Evolutionary conservation across 345 rosid genomes (phyloP).

Genomic region (Barbarea vulgaris): DNA sequence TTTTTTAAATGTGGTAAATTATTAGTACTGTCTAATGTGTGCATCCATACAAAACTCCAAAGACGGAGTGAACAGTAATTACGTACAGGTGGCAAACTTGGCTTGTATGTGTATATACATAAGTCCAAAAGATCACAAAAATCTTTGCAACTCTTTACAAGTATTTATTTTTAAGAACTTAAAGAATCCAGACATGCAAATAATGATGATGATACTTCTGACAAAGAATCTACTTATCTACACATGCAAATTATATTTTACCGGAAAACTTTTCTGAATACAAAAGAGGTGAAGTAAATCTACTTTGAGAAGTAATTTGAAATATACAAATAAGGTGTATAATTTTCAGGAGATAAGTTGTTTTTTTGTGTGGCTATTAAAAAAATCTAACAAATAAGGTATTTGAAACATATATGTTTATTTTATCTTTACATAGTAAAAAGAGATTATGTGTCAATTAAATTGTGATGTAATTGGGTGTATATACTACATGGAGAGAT

Average conservation of each 20-base stretch:
- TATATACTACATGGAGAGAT: slow-evolving; percentile 10
- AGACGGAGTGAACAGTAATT: background rate
- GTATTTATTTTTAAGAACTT: background rate
- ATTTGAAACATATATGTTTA: background rate
- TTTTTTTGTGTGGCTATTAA: background rate
- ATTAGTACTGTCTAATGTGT: background rate
- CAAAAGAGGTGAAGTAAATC: background rate
- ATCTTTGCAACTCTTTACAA: background rate
- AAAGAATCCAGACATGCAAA: background rate
- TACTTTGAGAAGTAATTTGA: background rate
- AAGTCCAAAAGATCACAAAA: background rate
- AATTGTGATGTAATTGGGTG: slow-evolving; percentile 7
- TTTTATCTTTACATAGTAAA: background rate
- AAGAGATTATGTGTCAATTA: background rate
- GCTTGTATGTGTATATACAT: background rate
- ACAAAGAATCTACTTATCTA: background rate
- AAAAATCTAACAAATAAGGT: background rate
- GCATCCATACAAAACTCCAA: background rate
- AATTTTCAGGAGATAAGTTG: background rate
- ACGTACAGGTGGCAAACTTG: background rate
- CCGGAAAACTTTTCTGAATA: no score
- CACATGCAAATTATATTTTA: background rate
- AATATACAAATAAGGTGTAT: background rate
- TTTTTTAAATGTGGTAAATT: background rate
- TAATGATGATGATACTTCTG: background rate